phyloP scores from a whole-genome alignment of 2,329 filamentous ascomycete species.

The Neonectria punicea region DNA sequence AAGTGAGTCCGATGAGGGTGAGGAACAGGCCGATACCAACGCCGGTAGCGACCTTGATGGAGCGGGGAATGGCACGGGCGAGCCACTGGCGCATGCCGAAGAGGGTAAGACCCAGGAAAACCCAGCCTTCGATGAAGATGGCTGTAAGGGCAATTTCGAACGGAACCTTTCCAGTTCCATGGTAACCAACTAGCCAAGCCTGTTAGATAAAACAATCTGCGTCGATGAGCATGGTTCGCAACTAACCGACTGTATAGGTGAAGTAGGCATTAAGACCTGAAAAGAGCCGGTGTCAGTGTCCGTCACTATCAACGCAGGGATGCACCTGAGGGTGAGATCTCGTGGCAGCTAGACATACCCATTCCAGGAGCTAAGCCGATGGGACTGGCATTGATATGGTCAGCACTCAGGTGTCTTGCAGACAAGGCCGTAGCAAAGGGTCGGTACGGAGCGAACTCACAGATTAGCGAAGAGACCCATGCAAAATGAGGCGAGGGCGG shows the following conservation, averaged over 20 bases:
- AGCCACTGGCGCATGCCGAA: slow-evolving; percentile 90
- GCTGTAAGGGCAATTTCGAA: slow-evolving; percentile 83
- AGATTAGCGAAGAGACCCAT: slow-evolving; percentile 88
- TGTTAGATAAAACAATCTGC: neutral
- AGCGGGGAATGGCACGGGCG: slow-evolving; percentile 82
- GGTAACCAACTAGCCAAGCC: slow-evolving; percentile 69
- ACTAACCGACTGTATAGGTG: slow-evolving; percentile 69
- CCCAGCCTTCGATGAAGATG: slow-evolving; percentile 88
- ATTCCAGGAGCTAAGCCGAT: slow-evolving; percentile 56
- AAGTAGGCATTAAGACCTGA: slow-evolving; percentile 84
- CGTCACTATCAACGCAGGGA: neutral
- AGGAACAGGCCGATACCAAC: slow-evolving; percentile 88
- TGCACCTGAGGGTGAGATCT: neutral
- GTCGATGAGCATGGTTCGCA: too few species aligned
- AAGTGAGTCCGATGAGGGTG: slow-evolving; percentile 79
- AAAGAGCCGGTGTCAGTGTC: slow-evolving; percentile 12
- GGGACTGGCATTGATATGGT: slow-evolving; percentile 39
- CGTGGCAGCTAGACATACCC: slow-evolving; percentile 43
- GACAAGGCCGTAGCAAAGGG: neutral
- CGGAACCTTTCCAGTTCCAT: slow-evolving; percentile 78
- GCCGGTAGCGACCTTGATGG: slow-evolving; percentile 87
- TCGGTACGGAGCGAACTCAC: slow-evolving; percentile 48
- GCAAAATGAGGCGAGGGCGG: slow-evolving; percentile 80
- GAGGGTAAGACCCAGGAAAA: slow-evolving; percentile 83
- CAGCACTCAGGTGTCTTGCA: neutral